These are phyloP conservation scores for Dendrostoma leiphaemia DNA, from an alignment of 2,329 filamentous ascomycete genomes.

Conservation along the genomic window DNA sequence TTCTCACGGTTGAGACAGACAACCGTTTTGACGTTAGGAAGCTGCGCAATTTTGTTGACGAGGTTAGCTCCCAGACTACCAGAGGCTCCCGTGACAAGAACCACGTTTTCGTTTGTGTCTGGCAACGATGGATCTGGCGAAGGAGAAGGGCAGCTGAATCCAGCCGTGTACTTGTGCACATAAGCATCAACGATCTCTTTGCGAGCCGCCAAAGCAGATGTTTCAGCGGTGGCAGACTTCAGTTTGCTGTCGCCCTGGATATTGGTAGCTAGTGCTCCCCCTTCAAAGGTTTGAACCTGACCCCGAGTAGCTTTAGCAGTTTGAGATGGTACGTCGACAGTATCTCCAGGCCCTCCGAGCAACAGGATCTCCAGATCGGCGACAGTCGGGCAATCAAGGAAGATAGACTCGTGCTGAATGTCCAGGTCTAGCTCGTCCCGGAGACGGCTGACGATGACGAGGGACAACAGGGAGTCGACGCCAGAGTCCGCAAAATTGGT, in stretches of 20 bases:
- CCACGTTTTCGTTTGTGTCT: neutral
- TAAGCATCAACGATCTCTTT: neutral
- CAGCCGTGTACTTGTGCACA: neutral
- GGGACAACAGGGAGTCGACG: conserved; percentile 57
- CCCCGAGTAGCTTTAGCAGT: too few species aligned
- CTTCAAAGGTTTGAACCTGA: too few species aligned
- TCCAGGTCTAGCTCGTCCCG: conserved; percentile 57
- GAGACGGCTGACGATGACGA: conserved; percentile 56
- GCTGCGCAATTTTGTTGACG: neutral
- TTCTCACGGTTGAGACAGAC: neutral
- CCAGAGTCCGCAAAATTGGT: conserved; percentile 56
- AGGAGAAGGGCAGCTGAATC: neutral
- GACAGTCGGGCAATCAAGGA: conserved; percentile 2
- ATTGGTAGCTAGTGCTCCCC: too few species aligned
- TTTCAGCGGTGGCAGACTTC: neutral
- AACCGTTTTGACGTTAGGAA: neutral
- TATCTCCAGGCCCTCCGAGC: too few species aligned
- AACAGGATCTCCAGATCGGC: neutral
- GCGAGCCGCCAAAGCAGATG: neutral
- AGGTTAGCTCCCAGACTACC: neutral
- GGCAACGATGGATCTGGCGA: neutral
- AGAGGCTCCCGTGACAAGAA: neutral
- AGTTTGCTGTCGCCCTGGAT: too few species aligned
- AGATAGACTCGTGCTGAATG: conserved; percentile 27
- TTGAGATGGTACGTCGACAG: too few species aligned